Evolutionary conservation across 208 protist species (phyloP).

Genomic region (Trypanosoma scelopori): DNA sequence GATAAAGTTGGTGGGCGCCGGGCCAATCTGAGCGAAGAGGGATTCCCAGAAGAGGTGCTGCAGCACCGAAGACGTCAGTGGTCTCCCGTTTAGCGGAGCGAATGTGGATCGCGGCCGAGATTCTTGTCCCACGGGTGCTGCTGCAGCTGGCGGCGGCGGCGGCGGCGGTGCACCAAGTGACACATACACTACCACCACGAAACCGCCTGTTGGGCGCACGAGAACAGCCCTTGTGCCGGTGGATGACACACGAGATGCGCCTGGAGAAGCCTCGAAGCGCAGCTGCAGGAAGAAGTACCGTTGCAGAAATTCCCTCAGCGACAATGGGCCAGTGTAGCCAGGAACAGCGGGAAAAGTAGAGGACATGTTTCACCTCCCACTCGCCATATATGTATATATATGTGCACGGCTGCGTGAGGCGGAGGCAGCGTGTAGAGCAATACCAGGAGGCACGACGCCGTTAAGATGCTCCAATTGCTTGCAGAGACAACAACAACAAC

Average conservation of each 20-base stretch:
- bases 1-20: constrained; percentile 38
- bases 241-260: not conserved
- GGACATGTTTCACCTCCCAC: constrained; percentile 32
- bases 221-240: constrained; percentile 17
- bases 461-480: too few relatives aligned
- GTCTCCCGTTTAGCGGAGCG: not conserved
- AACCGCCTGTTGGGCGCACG: constrained; percentile 33
- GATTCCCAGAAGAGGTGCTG: constrained; percentile 41
- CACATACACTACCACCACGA: constrained; percentile 52
- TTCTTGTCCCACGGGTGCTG: not conserved
- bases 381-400: constrained; percentile 1
- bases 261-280: constrained; percentile 16
- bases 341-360: constrained; percentile 42
- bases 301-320: constrained; percentile 50
- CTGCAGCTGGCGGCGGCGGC: not conserved
- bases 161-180: constrained; percentile 25
- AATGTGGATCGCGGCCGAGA: constrained; percentile 3
- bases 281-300: constrained; percentile 43
- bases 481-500: too few relatives aligned
- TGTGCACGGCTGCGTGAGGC: not conserved
- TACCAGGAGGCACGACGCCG: too few relatives aligned
- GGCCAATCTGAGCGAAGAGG: constrained; percentile 42
- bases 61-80: constrained; percentile 42
- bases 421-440: too few relatives aligned
- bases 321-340: constrained; percentile 49